These are phyloP conservation scores for Mycena crocata DNA, from an alignment of 768 basidiomycete genomes.

Conservation along the genomic window DNA sequence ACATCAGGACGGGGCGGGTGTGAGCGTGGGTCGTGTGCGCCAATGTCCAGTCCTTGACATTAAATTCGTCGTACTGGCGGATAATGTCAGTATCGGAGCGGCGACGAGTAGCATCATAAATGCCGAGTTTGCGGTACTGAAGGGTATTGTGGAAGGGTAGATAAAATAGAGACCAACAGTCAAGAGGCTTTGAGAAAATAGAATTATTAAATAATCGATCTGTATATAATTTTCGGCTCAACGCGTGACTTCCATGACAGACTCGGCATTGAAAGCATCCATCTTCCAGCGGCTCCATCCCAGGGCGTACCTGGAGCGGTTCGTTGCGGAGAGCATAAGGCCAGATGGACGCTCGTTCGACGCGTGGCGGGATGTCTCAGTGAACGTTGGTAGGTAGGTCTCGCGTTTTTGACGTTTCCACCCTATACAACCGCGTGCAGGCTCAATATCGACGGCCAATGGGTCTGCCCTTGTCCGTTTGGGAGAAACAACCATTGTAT, in stretches of 20 bases:
- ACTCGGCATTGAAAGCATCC: slow-evolving; percentile 54
- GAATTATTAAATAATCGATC: no score
- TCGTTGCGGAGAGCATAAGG: slow-evolving; percentile 79
- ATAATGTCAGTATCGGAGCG: slow-evolving; percentile 96
- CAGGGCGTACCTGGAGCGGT: slow-evolving; percentile 86
- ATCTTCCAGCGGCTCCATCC: slow-evolving; percentile 94
- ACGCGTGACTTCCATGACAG: slow-evolving; percentile 22
- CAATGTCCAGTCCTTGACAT: slow-evolving; percentile 94
- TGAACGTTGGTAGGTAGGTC: slow-evolving; percentile 78
- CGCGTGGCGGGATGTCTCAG: slow-evolving; percentile 78
- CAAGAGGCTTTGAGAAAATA: no score
- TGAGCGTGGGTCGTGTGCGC: slow-evolving; percentile 90
- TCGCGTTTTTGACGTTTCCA: background rate
- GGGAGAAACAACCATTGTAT: slow-evolving; percentile 95
- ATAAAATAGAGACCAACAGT: no score
- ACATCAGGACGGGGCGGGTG: slow-evolving; percentile 91
- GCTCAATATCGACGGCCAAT: slow-evolving; percentile 93
- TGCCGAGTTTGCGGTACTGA: slow-evolving; percentile 92
- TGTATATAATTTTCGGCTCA: no score
- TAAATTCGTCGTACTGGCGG: slow-evolving; percentile 93
- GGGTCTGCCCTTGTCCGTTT: slow-evolving; percentile 92
- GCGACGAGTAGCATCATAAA: slow-evolving; percentile 98
- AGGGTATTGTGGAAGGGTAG: slow-evolving; percentile 56
- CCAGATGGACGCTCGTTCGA: slow-evolving; percentile 84
- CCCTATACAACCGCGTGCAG: slow-evolving; percentile 52